These are phyloP conservation scores for Schizonepeta tenuifolia DNA, from an alignment of 257 asterid species.

Conservation along the genomic window DNA sequence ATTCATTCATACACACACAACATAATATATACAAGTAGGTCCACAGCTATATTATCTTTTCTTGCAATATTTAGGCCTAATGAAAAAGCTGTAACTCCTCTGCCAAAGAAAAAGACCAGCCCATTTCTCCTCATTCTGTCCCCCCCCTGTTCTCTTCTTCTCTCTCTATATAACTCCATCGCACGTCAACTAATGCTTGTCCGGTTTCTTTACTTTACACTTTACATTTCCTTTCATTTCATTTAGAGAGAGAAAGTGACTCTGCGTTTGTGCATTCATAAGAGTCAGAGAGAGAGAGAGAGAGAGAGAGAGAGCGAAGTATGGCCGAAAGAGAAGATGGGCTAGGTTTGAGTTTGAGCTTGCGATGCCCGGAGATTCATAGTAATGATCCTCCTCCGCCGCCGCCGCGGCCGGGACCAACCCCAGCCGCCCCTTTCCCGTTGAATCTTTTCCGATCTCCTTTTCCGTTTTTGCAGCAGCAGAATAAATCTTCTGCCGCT, in stretches of 20 bases:
- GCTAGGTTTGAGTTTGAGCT: conserved; percentile 70
- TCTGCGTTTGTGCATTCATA: neutral
- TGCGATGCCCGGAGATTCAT: conserved; percentile 48
- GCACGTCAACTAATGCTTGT: conserved; percentile 6
- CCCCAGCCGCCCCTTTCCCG: conserved; percentile 47
- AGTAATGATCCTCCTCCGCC: conserved; percentile 26
- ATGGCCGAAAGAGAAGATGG: conserved; percentile 69
- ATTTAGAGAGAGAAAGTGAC: neutral
- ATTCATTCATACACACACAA: neutral
- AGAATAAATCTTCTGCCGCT: conserved; percentile 27
- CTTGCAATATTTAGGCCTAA: conserved; percentile 41
- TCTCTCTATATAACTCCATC: conserved; percentile 24
- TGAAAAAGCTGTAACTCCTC: conserved; percentile 63
- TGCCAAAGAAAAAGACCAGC: conserved; percentile 56
- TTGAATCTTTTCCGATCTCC: conserved; percentile 54
- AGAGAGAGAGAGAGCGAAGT: conserved; percentile 12
- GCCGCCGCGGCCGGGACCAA: conserved; percentile 16
- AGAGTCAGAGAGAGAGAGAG: neutral
- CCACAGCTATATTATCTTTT: conserved; percentile 46
- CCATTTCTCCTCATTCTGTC: conserved; percentile 81
- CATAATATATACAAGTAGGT: conserved; percentile 35
- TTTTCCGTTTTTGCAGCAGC: conserved; percentile 47
- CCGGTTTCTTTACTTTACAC: neutral
- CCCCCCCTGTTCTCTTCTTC: conserved; percentile 39
- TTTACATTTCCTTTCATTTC: neutral